Percentiles rank a stretch among this genome's conserved stretches.
Evolutionary conservation across 2,329 filamentous ascomycete species (phyloP).

Genomic region (Sporothrix humicola): DNA sequence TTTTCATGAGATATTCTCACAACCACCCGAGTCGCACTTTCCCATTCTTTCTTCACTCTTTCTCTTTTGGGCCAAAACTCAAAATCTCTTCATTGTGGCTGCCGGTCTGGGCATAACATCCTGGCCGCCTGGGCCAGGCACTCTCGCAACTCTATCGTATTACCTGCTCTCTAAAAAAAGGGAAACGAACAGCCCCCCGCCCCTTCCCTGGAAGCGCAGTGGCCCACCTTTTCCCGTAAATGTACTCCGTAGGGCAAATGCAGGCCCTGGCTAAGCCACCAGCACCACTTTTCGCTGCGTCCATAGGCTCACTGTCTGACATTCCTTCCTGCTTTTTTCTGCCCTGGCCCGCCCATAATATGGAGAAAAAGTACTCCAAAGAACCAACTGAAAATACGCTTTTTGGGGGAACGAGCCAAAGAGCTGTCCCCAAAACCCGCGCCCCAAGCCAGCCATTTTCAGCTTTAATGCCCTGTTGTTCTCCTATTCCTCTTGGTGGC

Average conservation of each 20-base stretch:
- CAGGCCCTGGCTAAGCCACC: constrained; percentile 34
- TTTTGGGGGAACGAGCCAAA: constrained; percentile 7
- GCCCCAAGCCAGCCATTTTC: constrained; percentile 10
- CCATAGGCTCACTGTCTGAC: constrained; percentile 28
- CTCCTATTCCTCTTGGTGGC: constrained; percentile 21
- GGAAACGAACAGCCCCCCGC: constrained; percentile 24
- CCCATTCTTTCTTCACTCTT: background rate
- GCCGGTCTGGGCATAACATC: background rate
- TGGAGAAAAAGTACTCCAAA: constrained; percentile 6
- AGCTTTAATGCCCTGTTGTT: constrained; percentile 27
- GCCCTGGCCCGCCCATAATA: constrained; percentile 10
- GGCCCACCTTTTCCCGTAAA: constrained; percentile 19
- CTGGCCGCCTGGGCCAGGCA: constrained; percentile 13
- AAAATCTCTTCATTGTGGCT: constrained; percentile 9
- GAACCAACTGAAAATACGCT: background rate
- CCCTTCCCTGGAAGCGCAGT: constrained; percentile 17
- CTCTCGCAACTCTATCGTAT: background rate
- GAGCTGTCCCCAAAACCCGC: constrained; percentile 4
- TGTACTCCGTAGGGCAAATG: constrained; percentile 19
- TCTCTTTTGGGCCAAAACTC: background rate
- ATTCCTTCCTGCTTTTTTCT: constrained; percentile 23
- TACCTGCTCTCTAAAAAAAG: constrained; percentile 26
- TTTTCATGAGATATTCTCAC: too few relatives aligned
- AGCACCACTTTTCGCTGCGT: constrained; percentile 33
- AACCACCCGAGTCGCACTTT: background rate